Conservation (phyloP, 768 basidiomycete species). For the Boletus sp. region DNA sequence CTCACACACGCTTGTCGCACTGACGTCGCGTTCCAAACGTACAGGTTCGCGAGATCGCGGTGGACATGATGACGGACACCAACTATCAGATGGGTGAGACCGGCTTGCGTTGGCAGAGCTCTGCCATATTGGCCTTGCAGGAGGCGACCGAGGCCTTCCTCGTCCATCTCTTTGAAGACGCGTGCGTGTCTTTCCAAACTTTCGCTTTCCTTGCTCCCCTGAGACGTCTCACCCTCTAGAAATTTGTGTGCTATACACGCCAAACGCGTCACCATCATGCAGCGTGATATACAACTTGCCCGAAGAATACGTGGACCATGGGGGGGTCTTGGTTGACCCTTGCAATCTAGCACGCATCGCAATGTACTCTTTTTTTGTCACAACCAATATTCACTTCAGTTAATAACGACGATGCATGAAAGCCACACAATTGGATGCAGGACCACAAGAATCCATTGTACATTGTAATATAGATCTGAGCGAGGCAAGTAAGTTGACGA, state of each 20-base stretch:
- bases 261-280: constrained; percentile 98
- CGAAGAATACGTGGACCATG: constrained; percentile 91
- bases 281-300: constrained; percentile 94
- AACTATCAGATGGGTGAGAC: constrained; percentile 54
- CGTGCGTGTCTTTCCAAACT: constrained; percentile 56
- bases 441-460: constrained; percentile 25
- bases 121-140: constrained; percentile 90
- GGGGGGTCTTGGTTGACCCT: constrained; percentile 61
- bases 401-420: background rate
- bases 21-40: background rate
- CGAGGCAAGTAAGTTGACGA: constrained; percentile 10
- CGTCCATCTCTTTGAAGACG: constrained; percentile 97
- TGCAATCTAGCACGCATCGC: background rate
- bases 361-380: background rate
- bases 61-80: constrained; percentile 83
- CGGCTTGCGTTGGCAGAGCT: constrained; percentile 90
- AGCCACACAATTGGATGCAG: background rate
- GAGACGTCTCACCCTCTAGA: constrained; percentile 40
- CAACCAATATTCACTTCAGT: background rate
- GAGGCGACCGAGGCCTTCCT: constrained; percentile 96
- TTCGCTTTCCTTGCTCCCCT: background rate
- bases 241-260: constrained; percentile 98
- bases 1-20: background rate
- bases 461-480: constrained; percentile 26
- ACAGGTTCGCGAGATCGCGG: constrained; percentile 93